Conservation (phyloP, 345 rosid genomes). For the Gossypium herbaceum region DNA sequence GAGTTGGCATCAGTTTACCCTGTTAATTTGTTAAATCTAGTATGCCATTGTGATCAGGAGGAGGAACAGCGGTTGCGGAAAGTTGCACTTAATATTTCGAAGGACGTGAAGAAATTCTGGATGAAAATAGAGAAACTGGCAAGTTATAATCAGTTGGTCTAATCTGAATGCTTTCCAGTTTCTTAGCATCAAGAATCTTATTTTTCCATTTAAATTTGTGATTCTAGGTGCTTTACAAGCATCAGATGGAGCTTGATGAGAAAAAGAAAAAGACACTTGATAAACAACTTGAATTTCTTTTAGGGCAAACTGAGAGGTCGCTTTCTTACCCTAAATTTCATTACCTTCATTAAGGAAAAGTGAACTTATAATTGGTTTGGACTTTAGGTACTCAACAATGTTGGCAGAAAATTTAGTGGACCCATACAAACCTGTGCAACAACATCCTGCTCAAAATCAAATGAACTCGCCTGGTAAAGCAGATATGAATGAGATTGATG, state of each 20-base stretch:
- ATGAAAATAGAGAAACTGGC: slow-evolving; percentile 95
- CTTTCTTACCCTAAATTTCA: neutral
- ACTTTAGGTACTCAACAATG: slow-evolving; percentile 93
- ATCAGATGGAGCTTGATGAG: slow-evolving; percentile 89
- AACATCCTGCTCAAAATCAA: slow-evolving; percentile 27
- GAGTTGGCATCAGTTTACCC: neutral
- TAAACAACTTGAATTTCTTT: slow-evolving; percentile 91
- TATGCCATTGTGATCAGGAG: slow-evolving; percentile 52
- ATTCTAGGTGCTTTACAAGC: slow-evolving; percentile 89
- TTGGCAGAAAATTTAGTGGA: slow-evolving; percentile 94
- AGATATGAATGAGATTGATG: slow-evolving; percentile 30
- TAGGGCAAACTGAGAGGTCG: slow-evolving; percentile 99
- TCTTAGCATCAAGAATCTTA: slow-evolving; percentile 21
- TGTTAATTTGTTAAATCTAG: slow-evolving; percentile 18
- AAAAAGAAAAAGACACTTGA: slow-evolving; percentile 96
- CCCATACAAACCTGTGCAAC: slow-evolving; percentile 38
- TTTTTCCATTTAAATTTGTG: slow-evolving; percentile 19
- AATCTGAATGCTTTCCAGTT: slow-evolving; percentile 14
- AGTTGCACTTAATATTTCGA: slow-evolving; percentile 84
- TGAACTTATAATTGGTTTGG: slow-evolving; percentile 9
- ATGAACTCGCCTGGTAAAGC: slow-evolving; percentile 27
- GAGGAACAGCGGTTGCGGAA: slow-evolving; percentile 86
- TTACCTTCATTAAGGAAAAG: neutral
- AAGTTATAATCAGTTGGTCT: slow-evolving; percentile 32
- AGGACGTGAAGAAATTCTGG: slow-evolving; percentile 98